These are phyloP conservation scores for Sporisorium iseilematis-ciliati DNA, from an alignment of 1,284 basidiomycete species.

Conservation along the genomic window DNA sequence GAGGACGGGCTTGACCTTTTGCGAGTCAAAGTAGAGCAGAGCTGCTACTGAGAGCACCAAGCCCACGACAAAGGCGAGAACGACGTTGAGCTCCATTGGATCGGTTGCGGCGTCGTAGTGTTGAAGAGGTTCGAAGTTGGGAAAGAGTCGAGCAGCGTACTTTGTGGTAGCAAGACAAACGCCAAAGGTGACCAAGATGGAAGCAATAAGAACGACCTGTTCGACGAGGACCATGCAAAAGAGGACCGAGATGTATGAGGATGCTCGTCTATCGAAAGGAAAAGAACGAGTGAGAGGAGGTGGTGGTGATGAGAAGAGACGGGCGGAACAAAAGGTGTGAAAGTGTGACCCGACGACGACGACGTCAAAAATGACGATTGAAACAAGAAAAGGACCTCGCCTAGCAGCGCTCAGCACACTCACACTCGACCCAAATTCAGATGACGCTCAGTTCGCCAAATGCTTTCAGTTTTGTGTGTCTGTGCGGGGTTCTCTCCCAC, in stretches of 20 bases:
- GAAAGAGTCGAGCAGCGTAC: conserved; percentile 36
- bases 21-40: conserved; percentile 57
- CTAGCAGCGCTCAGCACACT: background rate
- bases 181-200: conserved; percentile 55
- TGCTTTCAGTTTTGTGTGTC: background rate
- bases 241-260: background rate
- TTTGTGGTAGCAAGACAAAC: conserved; percentile 41
- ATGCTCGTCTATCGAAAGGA: background rate
- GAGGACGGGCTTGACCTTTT: conserved; percentile 75
- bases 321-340: conserved; percentile 6
- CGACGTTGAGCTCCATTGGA: conserved; percentile 63
- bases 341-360: background rate
- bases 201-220: conserved; percentile 48
- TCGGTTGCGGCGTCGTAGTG: conserved; percentile 58
- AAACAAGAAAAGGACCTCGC: conserved; percentile 12
- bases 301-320: background rate
- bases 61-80: conserved; percentile 62
- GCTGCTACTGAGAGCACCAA: conserved; percentile 49
- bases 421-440: background rate
- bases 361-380: background rate
- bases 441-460: no score
- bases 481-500: conserved; percentile 6
- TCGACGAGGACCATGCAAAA: conserved; percentile 46
- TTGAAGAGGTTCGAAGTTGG: conserved; percentile 44
- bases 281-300: background rate